A percentile compares a stretch with the other conserved stretches of the same genome.
Conservation (phyloP, 495 filamentous ascomycete species). For the Massariosphaeria phaeospora region DNA sequence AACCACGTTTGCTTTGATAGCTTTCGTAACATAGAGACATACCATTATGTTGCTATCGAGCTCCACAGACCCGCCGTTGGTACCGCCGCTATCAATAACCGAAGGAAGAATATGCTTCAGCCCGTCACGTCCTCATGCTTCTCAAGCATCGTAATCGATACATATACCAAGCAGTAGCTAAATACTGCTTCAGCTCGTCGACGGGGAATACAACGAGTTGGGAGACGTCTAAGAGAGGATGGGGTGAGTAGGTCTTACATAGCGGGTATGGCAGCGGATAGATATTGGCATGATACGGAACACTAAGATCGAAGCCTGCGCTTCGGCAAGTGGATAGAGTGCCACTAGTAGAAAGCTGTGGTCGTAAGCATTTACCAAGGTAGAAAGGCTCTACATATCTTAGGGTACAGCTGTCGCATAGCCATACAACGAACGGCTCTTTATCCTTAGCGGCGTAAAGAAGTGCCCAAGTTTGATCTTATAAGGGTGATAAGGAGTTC, state of each 20-base stretch:
- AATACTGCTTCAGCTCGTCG: constrained; percentile 1
- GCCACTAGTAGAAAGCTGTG: not conserved
- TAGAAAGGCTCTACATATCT: not conserved
- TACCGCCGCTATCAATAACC: constrained; percentile 3
- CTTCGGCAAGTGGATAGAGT: constrained; percentile 9
- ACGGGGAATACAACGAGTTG: not conserved
- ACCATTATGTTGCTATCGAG: not conserved
- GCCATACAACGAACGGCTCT: not conserved
- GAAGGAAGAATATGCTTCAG: constrained; percentile 1
- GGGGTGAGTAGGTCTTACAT: no score
- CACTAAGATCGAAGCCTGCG: not conserved
- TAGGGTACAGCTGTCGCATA: constrained; percentile 4
- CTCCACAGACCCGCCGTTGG: not conserved
- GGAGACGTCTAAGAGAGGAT: no score
- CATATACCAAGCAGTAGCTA: constrained; percentile 3
- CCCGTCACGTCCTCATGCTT: constrained; percentile 9
- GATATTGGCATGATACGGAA: constrained; percentile 2
- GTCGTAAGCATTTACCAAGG: not conserved
- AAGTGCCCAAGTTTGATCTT: not conserved
- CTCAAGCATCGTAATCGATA: not conserved
- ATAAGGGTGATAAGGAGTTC: no score
- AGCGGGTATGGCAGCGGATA: constrained; percentile 1
- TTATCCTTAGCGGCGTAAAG: not conserved
- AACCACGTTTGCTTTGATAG: not conserved
- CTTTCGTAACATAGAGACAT: not conserved